Evolutionary conservation across 345 rosid genomes (phyloP).

Genomic region (Cardiospermum halicacabum): DNA sequence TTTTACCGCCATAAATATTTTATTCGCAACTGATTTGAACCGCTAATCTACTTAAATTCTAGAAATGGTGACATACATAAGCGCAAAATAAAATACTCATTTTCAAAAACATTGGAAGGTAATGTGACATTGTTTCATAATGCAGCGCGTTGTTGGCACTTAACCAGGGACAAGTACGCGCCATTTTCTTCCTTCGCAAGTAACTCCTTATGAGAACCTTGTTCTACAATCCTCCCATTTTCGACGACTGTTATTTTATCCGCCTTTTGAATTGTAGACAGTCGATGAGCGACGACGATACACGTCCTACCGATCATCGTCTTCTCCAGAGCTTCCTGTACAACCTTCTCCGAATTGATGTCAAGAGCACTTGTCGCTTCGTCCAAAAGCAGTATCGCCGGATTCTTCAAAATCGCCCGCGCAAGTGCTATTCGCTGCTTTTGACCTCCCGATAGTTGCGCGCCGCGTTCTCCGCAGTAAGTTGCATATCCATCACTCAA

Average conservation of each 20-base stretch:
- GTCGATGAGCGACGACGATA: constrained; percentile 25
- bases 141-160: constrained; percentile 7
- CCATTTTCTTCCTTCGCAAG: constrained; percentile 12
- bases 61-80: no score
- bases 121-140: not conserved
- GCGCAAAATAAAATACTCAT: no score
- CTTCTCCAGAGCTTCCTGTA: constrained; percentile 27
- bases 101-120: no score
- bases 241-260: constrained; percentile 14
- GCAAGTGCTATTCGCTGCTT: constrained; percentile 38
- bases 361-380: constrained; percentile 38
- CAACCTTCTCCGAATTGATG: constrained; percentile 28
- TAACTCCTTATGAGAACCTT: constrained; percentile 19
- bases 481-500: constrained; percentile 23
- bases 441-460: constrained; percentile 41
- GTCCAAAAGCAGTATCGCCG: constrained; percentile 27
- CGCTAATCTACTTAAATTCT: no score
- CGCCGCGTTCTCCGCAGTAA: constrained; percentile 21
- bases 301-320: constrained; percentile 26
- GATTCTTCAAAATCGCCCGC: constrained; percentile 33
- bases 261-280: constrained; percentile 16
- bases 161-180: constrained; percentile 18
- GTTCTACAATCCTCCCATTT: constrained; percentile 17
- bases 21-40: no score
- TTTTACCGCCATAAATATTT: no score